Evolutionary conservation across 352 stramenopile genomes (phyloP).

Genomic region (Pythium coloratum): DNA sequence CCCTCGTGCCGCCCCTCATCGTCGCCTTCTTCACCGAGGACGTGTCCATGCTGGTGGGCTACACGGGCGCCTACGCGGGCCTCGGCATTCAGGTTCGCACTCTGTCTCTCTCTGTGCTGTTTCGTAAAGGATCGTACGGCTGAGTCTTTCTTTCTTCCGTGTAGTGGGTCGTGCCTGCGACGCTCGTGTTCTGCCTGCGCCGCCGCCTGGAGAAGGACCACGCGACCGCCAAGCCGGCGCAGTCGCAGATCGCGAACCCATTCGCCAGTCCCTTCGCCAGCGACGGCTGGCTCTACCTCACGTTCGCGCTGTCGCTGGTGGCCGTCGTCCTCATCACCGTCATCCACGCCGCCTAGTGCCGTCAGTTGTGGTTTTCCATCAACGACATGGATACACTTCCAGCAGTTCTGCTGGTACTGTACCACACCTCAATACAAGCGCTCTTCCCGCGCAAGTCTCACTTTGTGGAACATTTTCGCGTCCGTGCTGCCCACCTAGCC

Average conservation of each 20-base stretch:
- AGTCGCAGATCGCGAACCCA: slow-evolving; percentile 43
- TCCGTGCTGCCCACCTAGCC: slow-evolving; percentile 10
- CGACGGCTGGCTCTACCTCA: slow-evolving; percentile 68
- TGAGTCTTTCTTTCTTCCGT: slow-evolving; percentile 14
- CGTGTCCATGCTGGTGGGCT: slow-evolving; percentile 87
- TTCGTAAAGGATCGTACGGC: background rate
- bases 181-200: slow-evolving; percentile 72
- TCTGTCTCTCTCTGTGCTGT: background rate
- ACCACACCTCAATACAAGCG: background rate
- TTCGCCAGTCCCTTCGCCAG: slow-evolving; percentile 78
- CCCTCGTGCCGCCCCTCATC: slow-evolving; percentile 73
- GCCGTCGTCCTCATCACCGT: slow-evolving; percentile 77
- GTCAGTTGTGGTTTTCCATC: background rate
- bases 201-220: slow-evolving; percentile 45
- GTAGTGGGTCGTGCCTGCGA: slow-evolving; percentile 84
- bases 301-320: slow-evolving; percentile 52
- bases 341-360: slow-evolving; percentile 53
- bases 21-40: slow-evolving; percentile 88
- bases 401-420: background rate
- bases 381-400: slow-evolving; percentile 18
- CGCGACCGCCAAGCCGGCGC: slow-evolving; percentile 1
- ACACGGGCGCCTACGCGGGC: slow-evolving; percentile 83
- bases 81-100: slow-evolving; percentile 77
- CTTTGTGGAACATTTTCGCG: slow-evolving; percentile 22
- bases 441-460: slow-evolving; percentile 3